Percentiles rank a stretch among this genome's conserved stretches.
Evolutionary conservation across 345 rosid genomes (phyloP).

Genomic region (Salix udensis): DNA sequence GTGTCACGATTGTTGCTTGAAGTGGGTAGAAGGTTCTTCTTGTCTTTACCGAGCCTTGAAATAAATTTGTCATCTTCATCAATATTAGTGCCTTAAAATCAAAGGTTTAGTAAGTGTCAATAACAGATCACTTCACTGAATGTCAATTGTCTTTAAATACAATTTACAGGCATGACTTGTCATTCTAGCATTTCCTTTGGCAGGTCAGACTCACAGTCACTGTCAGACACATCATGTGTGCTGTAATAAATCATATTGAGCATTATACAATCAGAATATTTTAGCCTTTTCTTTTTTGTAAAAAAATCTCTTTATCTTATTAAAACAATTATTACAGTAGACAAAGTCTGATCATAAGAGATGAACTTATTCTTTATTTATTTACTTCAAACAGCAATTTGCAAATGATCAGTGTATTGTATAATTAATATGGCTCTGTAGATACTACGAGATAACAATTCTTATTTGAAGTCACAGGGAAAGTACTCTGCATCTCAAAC

Average conservation of each 20-base stretch:
- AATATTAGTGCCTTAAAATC: slow-evolving; percentile 16
- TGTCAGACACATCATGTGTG: not conserved
- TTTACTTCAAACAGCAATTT: not conserved
- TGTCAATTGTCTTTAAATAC: not conserved
- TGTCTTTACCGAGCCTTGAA: slow-evolving; percentile 14
- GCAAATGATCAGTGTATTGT: not conserved
- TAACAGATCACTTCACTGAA: slow-evolving; percentile 1
- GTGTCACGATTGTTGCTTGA: slow-evolving; percentile 19
- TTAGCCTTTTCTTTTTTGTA: not conserved
- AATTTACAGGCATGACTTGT: not conserved
- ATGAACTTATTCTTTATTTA: not conserved
- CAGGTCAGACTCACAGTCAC: not conserved
- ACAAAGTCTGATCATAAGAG: not conserved
- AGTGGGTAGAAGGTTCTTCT: slow-evolving; percentile 13
- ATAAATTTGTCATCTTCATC: slow-evolving; percentile 14
- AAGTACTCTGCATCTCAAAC: not conserved
- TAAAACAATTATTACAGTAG: not conserved
- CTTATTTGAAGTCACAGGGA: not conserved
- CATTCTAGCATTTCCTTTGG: slow-evolving; percentile 1
- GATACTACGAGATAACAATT: not conserved
- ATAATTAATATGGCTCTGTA: not conserved
- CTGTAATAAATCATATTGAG: not conserved
- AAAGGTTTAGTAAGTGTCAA: slow-evolving; percentile 1
- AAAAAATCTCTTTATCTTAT: not conserved
- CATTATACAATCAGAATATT: not conserved